Evolutionary conservation across 495 filamentous ascomycete genomes (phyloP).

Genomic region (Achaetomiella virescens): DNA sequence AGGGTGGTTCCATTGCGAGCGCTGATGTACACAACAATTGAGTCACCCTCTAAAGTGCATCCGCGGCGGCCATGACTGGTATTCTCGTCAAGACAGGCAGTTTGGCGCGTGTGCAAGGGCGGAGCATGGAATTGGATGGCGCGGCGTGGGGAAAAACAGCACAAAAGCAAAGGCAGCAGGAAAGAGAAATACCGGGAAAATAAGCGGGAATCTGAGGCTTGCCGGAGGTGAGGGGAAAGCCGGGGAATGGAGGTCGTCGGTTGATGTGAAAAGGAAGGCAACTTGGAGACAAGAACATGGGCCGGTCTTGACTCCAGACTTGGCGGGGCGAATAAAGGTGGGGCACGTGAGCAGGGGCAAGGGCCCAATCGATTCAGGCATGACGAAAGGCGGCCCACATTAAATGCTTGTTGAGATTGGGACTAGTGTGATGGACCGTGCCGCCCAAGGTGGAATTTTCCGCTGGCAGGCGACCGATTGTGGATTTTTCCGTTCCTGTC

Average conservation of each 20-base stretch:
- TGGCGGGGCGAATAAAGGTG: slow-evolving; percentile 17
- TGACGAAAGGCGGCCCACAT: slow-evolving; percentile 13
- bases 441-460: not conserved
- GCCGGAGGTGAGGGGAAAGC: slow-evolving; percentile 22
- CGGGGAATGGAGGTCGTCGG: not conserved
- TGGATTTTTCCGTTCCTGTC: not conserved
- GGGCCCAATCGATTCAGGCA: slow-evolving; percentile 9
- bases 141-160: not conserved
- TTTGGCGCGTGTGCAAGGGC: slow-evolving; percentile 10
- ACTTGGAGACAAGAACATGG: not conserved
- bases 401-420: not conserved
- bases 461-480: not conserved
- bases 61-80: slow-evolving; percentile 38
- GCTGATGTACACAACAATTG: slow-evolving; percentile 29
- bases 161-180: not conserved
- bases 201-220: not conserved
- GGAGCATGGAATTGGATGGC: slow-evolving; percentile 15
- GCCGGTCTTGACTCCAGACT: not conserved
- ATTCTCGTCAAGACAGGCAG: slow-evolving; percentile 12
- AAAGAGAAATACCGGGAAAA: not conserved
- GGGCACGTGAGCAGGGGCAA: slow-evolving; percentile 18
- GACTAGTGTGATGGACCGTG: not conserved
- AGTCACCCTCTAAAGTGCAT: slow-evolving; percentile 49
- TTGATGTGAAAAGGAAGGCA: not conserved
- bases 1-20: slow-evolving; percentile 50